phyloP scores from a whole-genome alignment of 2,329 filamentous ascomycete genomes.

The Westerdykella sp. region DNA sequence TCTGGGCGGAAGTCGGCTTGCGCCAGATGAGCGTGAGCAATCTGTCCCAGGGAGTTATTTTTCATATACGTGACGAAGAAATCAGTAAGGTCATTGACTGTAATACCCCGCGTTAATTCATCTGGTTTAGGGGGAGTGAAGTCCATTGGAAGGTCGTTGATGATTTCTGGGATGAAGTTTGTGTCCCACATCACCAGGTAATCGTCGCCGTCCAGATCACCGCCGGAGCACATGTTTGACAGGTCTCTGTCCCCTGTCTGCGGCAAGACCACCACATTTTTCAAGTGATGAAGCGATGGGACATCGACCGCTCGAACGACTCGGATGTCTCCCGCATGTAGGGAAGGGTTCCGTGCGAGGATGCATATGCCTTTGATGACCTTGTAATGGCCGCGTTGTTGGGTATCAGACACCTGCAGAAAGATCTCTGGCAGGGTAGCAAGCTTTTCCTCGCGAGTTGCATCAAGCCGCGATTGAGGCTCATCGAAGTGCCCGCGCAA shows the following conservation, averaged over 20 bases:
- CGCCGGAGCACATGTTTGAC: conserved; percentile 91
- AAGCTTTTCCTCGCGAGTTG: conserved; percentile 39
- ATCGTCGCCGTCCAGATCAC: conserved; percentile 92
- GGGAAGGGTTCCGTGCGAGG: conserved; percentile 83
- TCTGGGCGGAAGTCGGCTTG: conserved; percentile 58
- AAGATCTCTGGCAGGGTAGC: conserved; percentile 73
- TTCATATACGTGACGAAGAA: conserved; percentile 95
- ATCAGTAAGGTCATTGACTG: conserved; percentile 64
- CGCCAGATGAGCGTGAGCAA: conserved; percentile 77
- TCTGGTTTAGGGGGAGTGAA: conserved; percentile 57
- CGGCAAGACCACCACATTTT: conserved; percentile 82
- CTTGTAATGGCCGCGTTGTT: conserved; percentile 50
- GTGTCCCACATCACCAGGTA: conserved; percentile 91
- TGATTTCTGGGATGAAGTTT: conserved; percentile 55
- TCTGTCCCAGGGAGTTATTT: conserved; percentile 71
- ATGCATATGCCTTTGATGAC: conserved; percentile 73
- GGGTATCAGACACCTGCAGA: conserved; percentile 64
- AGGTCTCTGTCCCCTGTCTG: conserved; percentile 76
- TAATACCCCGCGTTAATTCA: conserved; percentile 57
- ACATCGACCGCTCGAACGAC: conserved; percentile 78
- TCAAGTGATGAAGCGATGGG: conserved; percentile 65
- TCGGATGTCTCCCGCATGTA: conserved; percentile 88
- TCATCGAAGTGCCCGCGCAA: conserved; percentile 64
- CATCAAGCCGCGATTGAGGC: conserved; percentile 40
- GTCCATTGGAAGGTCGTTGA: conserved; percentile 73